A percentile compares a stretch with the other conserved stretches of the same genome.
Conservation (phyloP, 768 basidiomycete species). For the Boletus coccyginus region DNA sequence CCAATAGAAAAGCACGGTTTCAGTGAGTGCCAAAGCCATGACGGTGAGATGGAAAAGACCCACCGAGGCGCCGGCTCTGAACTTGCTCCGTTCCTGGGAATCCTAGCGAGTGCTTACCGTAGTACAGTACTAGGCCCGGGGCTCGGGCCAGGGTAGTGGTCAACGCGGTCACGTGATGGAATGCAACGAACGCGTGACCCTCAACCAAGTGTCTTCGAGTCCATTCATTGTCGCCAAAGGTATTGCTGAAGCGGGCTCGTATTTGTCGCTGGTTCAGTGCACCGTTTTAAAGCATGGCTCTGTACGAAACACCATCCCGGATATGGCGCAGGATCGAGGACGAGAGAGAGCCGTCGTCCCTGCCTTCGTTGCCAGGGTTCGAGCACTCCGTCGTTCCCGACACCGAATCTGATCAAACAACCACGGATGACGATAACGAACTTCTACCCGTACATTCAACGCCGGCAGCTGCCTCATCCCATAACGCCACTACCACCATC, state of each 20-base stretch:
- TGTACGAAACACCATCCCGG: conserved; percentile 79
- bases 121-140: too few relatives aligned
- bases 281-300: conserved; percentile 34
- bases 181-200: conserved; percentile 19
- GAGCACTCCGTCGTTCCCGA: conserved; percentile 57
- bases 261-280: conserved; percentile 1
- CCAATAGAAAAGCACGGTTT: too few relatives aligned
- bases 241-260: background rate
- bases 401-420: conserved; percentile 35
- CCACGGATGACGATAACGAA: conserved; percentile 41
- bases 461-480: conserved; percentile 50
- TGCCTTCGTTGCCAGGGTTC: conserved; percentile 72
- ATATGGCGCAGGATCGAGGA: conserved; percentile 85
- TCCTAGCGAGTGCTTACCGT: too few relatives aligned
- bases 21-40: too few relatives aligned
- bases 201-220: background rate
- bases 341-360: conserved; percentile 73
- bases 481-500: conserved; percentile 48
- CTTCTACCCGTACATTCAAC: conserved; percentile 65
- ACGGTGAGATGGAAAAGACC: too few relatives aligned
- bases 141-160: too few relatives aligned
- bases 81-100: too few relatives aligned
- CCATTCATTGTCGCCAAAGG: background rate
- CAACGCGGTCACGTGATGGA: conserved; percentile 26
- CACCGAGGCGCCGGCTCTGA: too few relatives aligned